phyloP scores from a whole-genome alignment of 495 filamentous ascomycete genomes.

The Friedmanniomyces endolithicus region DNA sequence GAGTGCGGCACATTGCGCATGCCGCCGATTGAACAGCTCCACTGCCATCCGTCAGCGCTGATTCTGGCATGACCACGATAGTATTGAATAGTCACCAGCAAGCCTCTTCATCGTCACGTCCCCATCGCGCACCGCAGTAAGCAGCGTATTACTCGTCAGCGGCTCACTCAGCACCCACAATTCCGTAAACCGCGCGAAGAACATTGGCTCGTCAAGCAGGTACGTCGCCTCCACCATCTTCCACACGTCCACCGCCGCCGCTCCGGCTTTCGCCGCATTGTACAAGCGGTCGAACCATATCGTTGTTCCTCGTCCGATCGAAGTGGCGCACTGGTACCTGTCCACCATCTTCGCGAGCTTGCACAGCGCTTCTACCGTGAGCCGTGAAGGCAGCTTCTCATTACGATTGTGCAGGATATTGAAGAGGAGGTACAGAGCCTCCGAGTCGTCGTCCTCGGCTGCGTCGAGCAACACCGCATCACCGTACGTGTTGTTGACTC shows the following conservation, averaged over 20 bases:
- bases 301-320: constrained; percentile 1
- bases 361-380: constrained; percentile 2
- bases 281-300: constrained; percentile 14
- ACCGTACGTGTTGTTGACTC: background rate
- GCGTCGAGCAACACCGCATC: background rate
- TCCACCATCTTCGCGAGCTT: constrained; percentile 3
- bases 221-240: constrained; percentile 5
- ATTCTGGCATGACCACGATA: too few species aligned
- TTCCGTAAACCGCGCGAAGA: constrained; percentile 8
- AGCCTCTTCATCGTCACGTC: background rate
- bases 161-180: background rate
- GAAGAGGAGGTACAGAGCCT: constrained; percentile 10
- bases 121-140: background rate
- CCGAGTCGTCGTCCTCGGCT: constrained; percentile 1
- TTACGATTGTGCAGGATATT: constrained; percentile 15
- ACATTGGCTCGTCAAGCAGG: constrained; percentile 4
- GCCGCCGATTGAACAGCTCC: background rate
- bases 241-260: background rate
- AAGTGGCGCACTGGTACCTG: constrained; percentile 13
- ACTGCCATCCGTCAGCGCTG: background rate
- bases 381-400: constrained; percentile 10
- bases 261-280: background rate
- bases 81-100: background rate
- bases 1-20: background rate
- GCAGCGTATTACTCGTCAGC: background rate